These are phyloP conservation scores for Polychaeton citri DNA, from an alignment of 2,329 filamentous ascomycete species.

Conservation along the genomic window DNA sequence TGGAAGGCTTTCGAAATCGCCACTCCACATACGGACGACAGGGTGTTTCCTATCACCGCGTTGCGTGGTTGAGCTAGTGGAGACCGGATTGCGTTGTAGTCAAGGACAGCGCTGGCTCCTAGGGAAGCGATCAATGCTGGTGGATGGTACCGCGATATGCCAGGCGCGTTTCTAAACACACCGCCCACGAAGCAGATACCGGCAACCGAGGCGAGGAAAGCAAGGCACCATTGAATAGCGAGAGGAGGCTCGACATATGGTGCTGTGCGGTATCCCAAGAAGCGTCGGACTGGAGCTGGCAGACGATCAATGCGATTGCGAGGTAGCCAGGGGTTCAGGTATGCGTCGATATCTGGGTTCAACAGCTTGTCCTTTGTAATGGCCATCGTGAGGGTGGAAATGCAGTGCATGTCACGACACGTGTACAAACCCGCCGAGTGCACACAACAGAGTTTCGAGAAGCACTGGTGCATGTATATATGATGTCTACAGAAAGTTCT, in stretches of 20 bases:
- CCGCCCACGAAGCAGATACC: constrained; percentile 30
- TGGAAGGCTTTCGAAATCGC: constrained; percentile 32
- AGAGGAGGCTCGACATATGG: constrained; percentile 27
- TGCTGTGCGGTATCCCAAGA: constrained; percentile 39
- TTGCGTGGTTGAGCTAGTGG: constrained; percentile 36
- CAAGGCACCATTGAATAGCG: constrained; percentile 28
- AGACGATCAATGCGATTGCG: constrained; percentile 49
- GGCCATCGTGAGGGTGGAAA: constrained; percentile 3
- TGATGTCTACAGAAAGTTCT: no score
- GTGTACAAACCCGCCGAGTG: no score
- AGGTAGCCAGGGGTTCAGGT: constrained; percentile 58
- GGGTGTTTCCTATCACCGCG: constrained; percentile 30
- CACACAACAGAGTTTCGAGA: no score
- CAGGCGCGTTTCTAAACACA: constrained; percentile 27
- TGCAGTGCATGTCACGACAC: neutral
- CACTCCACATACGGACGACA: constrained; percentile 32
- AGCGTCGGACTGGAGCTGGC: constrained; percentile 52
- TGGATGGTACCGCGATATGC: constrained; percentile 24
- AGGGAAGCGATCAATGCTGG: constrained; percentile 31
- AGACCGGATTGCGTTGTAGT: constrained; percentile 34
- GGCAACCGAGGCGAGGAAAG: constrained; percentile 30
- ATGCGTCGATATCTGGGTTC: constrained; percentile 64
- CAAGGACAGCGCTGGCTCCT: constrained; percentile 34
- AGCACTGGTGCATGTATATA: no score
- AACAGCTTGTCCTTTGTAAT: constrained; percentile 8